Percentiles rank a stretch among this genome's conserved stretches.
Evolutionary conservation across 2,329 filamentous ascomycete species (phyloP).

Genomic region (Shiraia bambusicola): DNA sequence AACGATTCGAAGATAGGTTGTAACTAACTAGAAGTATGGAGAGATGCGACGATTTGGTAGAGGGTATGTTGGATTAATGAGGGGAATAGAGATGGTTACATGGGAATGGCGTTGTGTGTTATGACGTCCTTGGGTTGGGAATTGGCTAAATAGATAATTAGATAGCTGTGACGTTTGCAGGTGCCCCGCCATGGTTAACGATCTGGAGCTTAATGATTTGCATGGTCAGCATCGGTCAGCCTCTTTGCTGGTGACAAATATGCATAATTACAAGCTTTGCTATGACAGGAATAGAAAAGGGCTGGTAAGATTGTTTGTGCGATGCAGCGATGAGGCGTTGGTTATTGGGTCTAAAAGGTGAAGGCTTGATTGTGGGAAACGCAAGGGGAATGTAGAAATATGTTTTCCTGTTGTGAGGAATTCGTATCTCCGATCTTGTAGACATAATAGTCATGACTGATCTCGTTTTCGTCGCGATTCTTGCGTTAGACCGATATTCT

Average conservation of each 20-base stretch:
- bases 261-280: too few species aligned
- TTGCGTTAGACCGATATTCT: too few species aligned
- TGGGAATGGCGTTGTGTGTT: too few species aligned
- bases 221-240: conserved; percentile 26
- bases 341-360: neutral
- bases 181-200: conserved; percentile 2
- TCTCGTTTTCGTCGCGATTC: too few species aligned
- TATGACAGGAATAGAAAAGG: neutral
- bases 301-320: neutral
- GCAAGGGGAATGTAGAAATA: neutral
- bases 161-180: conserved; percentile 21
- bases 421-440: too few species aligned
- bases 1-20: too few species aligned
- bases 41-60: neutral
- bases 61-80: too few species aligned
- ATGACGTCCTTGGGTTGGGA: conserved; percentile 9
- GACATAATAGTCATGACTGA: too few species aligned
- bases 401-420: too few species aligned
- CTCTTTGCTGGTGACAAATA: conserved; percentile 4
- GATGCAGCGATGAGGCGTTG: too few species aligned
- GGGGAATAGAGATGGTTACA: too few species aligned
- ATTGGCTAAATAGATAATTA: conserved; percentile 15
- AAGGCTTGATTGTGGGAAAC: neutral
- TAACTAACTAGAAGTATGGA: too few species aligned
- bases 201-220: neutral